phyloP scores from a whole-genome alignment of 1,284 basidiomycete species.

The Trametes pubescens region DNA sequence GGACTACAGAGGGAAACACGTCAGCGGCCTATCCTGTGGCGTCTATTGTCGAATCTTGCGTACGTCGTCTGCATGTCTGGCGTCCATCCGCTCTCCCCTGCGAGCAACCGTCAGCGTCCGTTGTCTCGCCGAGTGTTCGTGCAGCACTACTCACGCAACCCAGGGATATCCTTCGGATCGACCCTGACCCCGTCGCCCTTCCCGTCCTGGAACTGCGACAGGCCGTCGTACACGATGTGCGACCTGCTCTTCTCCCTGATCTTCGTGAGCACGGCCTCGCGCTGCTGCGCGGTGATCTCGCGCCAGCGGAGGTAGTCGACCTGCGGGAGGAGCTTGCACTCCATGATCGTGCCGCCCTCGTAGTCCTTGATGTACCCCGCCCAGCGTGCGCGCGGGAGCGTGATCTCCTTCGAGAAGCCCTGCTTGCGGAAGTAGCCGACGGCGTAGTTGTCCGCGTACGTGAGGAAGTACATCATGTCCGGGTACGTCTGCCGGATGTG shows the following conservation, averaged over 20 bases:
- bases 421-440: slow-evolving; percentile 99
- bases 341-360: slow-evolving; percentile 99
- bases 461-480: slow-evolving; percentile 93
- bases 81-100: slow-evolving; percentile 95
- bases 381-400: slow-evolving; percentile 90
- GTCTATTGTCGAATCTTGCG: slow-evolving; percentile 6
- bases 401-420: slow-evolving; percentile 98
- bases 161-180: slow-evolving; percentile 84
- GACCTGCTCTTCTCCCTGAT: slow-evolving; percentile 90
- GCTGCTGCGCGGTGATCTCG: slow-evolving; percentile 83
- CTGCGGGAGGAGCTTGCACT: slow-evolving; percentile 93
- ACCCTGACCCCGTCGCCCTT: slow-evolving; percentile 55
- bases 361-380: slow-evolving; percentile 99
- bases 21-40: slow-evolving; percentile 7
- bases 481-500: slow-evolving; percentile 86
- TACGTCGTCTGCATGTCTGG: slow-evolving; percentile 81
- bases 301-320: slow-evolving; percentile 91
- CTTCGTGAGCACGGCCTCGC: slow-evolving; percentile 89
- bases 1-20: slow-evolving; percentile 18
- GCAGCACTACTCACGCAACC: slow-evolving; percentile 65
- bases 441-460: slow-evolving; percentile 99
- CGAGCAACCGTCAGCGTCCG: slow-evolving; percentile 7
- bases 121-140: background rate
- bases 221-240: slow-evolving; percentile 86
- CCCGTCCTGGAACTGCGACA: slow-evolving; percentile 80